Base-by-base conservation (phyloP, 805 yeast genomes). In the Kluyveromyces wickerhamii region DNA sequence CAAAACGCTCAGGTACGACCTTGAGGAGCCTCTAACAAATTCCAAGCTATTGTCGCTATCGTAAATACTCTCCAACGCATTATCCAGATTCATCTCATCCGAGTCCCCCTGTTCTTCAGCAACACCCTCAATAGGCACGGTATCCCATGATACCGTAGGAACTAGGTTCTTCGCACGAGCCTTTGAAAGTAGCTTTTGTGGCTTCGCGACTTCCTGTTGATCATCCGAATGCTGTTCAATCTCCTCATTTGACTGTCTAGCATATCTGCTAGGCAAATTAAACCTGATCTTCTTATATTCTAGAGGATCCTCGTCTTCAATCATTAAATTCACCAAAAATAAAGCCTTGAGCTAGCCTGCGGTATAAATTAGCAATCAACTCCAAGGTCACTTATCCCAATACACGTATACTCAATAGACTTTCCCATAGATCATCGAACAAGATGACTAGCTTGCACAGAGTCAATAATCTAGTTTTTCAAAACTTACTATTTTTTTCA, bases 141-240 rank as follows among this genome's bases (percentile, higher is more conserved):
- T 59, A 29, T 59, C 49, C 36, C 58, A 57, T 1, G 62, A 57
- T 4, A 59, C 57, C 7, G 57, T 49, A 4, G 57, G 55, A 9
- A 39, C 33, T 10, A 31, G 17, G 4, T 31, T 31, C 16, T 26
- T 19, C 9, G 9, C 29, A 8, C 8, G 23, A 21, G 23, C 8
- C 11, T n/a, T n/a, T n/a, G n/a, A n/a, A n/a, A n/a, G n/a, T n/a
- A n/a, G n/a, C n/a, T n/a, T n/a, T n/a, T n/a, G n/a, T n/a, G n/a
- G n/a, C n/a, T n/a, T n/a, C n/a, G n/a, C n/a, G n/a, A n/a, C n/a
- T n/a, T n/a, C n/a, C n/a, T n/a, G n/a, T n/a, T n/a, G n/a, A n/a
- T n/a, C n/a, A n/a, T n/a, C n/a, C n/a, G n/a, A n/a, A n/a, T n/a
- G n/a, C n/a, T n/a, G n/a, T n/a, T n/a, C n/a, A n/a, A n/a, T n/a